Base-by-base conservation (phyloP, 768 basidiomycete species). In the Leucosporidium creatinivorum region DNA sequence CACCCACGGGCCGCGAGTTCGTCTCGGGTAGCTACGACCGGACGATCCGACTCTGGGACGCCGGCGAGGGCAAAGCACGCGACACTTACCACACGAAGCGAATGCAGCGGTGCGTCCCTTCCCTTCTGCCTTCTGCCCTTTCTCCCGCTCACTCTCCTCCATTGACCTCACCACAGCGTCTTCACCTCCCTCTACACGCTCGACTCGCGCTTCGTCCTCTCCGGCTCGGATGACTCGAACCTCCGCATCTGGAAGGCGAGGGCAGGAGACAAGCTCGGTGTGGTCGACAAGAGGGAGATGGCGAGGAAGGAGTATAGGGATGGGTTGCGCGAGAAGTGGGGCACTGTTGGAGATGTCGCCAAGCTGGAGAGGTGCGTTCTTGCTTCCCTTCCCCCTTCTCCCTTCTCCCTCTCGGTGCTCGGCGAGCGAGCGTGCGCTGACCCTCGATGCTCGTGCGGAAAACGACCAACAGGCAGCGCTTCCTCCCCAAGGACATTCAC, bases 61-160 rank as follows among this genome's bases (percentile, higher is more conserved):
- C 91, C 73, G 90, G 88, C 31, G 84, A 83, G 51, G 93, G 93
- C 0, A 85, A 85, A 36, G 82, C 83, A 10, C 85, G 89, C 21
- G 94, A 98, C 77, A 87, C 93, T 10, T 99, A 98, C 76, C 94
- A 98, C 78, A 94, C 93, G 21, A 98, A 98, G 80, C 89, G 96
- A 55, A 99, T 99, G 96, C 96, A 98, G 78, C 85, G 93, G 90
- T 91, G 60, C 49, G 81, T 75, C 58, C 18, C 28, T 10, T 33
- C 56, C 21, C 30, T 39, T 59, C 50, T 21, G 4, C n/a, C 25
- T 21, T 8, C 57, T 15, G 25, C 28, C 31, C 4, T 49, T 36
- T n/a, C 23, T 13, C 15, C 28, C 44, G 4, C 62, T 39, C 44
- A 30, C 51, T 17, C 52, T 33, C 69, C 18, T 39, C 5, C 50